Percentiles rank a stretch among this genome's conserved stretches.
Conservation (phyloP, 306 rosid species). For the Cicer chorassanicum region DNA sequence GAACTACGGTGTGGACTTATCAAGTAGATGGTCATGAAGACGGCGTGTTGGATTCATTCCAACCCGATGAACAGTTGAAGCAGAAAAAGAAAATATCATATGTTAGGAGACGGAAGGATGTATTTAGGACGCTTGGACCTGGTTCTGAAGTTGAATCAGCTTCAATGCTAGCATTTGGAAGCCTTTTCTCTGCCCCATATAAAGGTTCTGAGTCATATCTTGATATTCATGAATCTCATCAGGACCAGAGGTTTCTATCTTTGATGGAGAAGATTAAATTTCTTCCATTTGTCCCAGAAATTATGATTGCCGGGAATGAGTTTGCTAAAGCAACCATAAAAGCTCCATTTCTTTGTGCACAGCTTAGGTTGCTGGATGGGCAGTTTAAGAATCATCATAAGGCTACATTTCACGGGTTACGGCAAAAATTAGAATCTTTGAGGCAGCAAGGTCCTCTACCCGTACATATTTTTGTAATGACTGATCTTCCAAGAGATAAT, state of each 20-base stretch:
- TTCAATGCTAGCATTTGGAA: slow-evolving; percentile 82
- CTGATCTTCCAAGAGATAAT: slow-evolving; percentile 79
- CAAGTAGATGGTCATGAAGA: slow-evolving; percentile 61
- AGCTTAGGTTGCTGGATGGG: slow-evolving; percentile 86
- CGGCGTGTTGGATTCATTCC: slow-evolving; percentile 77
- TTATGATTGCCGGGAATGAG: slow-evolving; percentile 62
- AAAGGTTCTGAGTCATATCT: slow-evolving; percentile 71
- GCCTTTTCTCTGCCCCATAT: slow-evolving; percentile 84
- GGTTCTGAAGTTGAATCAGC: slow-evolving; percentile 72
- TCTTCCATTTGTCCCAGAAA: slow-evolving; percentile 78
- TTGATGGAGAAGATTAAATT: slow-evolving; percentile 60
- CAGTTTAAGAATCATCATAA: slow-evolving; percentile 90
- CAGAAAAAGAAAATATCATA: slow-evolving; percentile 74
- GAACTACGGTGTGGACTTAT: slow-evolving; percentile 89
- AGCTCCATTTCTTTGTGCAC: slow-evolving; percentile 83
- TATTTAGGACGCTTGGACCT: slow-evolving; percentile 71
- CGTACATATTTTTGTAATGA: slow-evolving; percentile 75
- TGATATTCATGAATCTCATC: slow-evolving; percentile 65
- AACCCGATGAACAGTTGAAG: slow-evolving; percentile 74
- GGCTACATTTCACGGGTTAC: slow-evolving; percentile 66
- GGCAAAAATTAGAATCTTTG: slow-evolving; percentile 63
- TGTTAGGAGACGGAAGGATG: slow-evolving; percentile 66
- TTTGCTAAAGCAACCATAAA: slow-evolving; percentile 57
- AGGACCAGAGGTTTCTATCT: slow-evolving; percentile 59
- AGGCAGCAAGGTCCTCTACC: slow-evolving; percentile 55